A percentile compares a stretch with the other conserved stretches of the same genome.
phyloP scores from a whole-genome alignment of 768 basidiomycete genomes.

The Podaxis sp. region DNA sequence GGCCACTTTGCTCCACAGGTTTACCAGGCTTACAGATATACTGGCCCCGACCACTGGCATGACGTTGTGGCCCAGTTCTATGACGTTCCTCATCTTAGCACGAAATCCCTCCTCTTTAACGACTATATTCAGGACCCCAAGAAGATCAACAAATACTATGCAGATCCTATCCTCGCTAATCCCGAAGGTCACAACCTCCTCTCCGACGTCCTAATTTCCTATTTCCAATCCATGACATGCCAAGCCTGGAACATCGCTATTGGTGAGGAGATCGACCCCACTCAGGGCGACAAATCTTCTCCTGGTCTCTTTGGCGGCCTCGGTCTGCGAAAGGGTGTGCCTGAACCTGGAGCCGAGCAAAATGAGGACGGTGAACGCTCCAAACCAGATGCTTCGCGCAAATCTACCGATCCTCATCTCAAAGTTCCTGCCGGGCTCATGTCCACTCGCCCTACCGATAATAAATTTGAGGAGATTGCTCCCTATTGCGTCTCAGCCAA shows the following conservation, averaged over 20 bases:
- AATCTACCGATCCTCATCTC: conserved; percentile 24
- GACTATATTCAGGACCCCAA: conserved; percentile 76
- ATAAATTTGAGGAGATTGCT: conserved; percentile 78
- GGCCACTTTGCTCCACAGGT: conserved; percentile 93
- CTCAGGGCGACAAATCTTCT: conserved; percentile 33
- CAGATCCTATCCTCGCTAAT: conserved; percentile 83
- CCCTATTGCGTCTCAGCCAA: conserved; percentile 97
- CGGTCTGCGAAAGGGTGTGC: conserved; percentile 79
- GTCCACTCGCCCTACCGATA: conserved; percentile 55
- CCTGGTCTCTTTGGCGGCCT: conserved; percentile 79
- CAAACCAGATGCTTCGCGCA: conserved; percentile 21
- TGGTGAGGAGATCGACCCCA: conserved; percentile 61
- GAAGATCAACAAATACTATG: conserved; percentile 68
- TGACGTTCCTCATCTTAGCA: conserved; percentile 91
- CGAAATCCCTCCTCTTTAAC: conserved; percentile 80
- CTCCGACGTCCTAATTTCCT: conserved; percentile 88
- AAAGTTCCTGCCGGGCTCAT: conserved; percentile 76
- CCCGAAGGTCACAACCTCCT: conserved; percentile 80
- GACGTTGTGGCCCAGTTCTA: conserved; percentile 93
- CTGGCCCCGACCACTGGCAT: conserved; percentile 90
- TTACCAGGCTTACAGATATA: conserved; percentile 77
- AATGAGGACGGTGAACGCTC: conserved; percentile 29
- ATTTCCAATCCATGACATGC: conserved; percentile 90
- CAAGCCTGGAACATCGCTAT: conserved; percentile 76
- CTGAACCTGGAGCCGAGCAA: conserved; percentile 39